Conservation (phyloP, 2,329 filamentous ascomycete genomes). For the Camptophora hylomeconis region DNA sequence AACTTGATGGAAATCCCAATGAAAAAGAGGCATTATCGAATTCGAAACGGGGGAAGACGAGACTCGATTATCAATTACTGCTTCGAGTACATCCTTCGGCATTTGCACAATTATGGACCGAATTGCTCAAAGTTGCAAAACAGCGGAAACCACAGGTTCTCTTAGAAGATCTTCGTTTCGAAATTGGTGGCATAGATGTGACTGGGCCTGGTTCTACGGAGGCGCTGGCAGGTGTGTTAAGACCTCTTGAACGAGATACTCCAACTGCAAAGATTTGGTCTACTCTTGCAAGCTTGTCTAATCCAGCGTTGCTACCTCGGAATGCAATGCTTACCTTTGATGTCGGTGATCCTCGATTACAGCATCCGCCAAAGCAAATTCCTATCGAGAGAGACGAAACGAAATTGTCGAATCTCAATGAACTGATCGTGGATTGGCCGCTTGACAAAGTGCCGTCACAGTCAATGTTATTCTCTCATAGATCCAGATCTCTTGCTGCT, state of each 20-base stretch:
- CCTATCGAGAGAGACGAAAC: slow-evolving; percentile 20
- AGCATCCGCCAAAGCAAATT: slow-evolving; percentile 55
- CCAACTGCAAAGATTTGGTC: slow-evolving; percentile 22
- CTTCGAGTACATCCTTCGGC: slow-evolving; percentile 73
- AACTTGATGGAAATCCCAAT: no score
- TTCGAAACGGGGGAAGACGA: slow-evolving; percentile 20
- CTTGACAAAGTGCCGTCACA: slow-evolving; percentile 39
- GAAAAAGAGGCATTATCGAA: slow-evolving; percentile 1
- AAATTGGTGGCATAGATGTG: slow-evolving; percentile 59
- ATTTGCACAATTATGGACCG: slow-evolving; percentile 50
- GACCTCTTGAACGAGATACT: slow-evolving; percentile 33
- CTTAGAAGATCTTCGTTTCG: slow-evolving; percentile 55
- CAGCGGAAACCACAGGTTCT: slow-evolving; percentile 47
- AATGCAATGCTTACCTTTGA: slow-evolving; percentile 61
- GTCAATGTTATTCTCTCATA: slow-evolving; percentile 54
- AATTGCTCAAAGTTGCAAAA: slow-evolving; percentile 45
- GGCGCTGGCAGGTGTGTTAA: slow-evolving; percentile 56
- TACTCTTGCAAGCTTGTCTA: slow-evolving; percentile 42
- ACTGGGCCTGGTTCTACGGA: slow-evolving; percentile 68
- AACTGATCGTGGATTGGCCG: slow-evolving; percentile 55
- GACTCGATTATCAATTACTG: slow-evolving; percentile 43
- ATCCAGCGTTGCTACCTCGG: slow-evolving; percentile 55
- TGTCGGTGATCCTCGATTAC: slow-evolving; percentile 65
- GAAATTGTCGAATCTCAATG: slow-evolving; percentile 34
- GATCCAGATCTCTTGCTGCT: slow-evolving; percentile 50